A percentile compares a stretch with the other conserved stretches of the same genome.
Conservation (phyloP, 2,329 filamentous ascomycete species). For the Aschersonia sp. region DNA sequence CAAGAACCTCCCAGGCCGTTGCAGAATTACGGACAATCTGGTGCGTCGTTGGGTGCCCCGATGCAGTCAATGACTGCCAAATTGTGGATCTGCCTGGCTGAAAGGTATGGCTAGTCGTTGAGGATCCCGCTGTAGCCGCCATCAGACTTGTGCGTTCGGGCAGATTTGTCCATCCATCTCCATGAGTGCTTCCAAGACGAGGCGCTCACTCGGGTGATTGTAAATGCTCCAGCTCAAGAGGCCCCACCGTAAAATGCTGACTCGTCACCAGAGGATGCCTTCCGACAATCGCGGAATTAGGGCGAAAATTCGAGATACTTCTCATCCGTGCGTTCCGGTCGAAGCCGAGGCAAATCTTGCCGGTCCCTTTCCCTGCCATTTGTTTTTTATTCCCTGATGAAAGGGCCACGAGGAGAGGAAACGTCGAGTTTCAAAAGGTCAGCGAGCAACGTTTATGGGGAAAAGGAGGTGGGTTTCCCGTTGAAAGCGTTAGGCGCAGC, state of each 20-base stretch:
- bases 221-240: neutral
- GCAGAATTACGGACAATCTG: neutral
- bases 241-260: too few species aligned
- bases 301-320: too few species aligned
- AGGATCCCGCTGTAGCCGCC: constrained; percentile 8
- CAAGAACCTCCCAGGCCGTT: neutral
- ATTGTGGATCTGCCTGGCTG: constrained; percentile 4
- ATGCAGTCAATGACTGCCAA: constrained; percentile 14
- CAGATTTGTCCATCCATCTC: neutral
- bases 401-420: too few species aligned
- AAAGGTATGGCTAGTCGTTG: constrained; percentile 1
- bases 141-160: constrained; percentile 1
- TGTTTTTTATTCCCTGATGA: too few species aligned
- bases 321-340: too few species aligned
- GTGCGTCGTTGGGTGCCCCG: constrained; percentile 6
- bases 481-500: neutral
- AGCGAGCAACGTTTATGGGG: too few species aligned
- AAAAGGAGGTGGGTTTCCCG: too few species aligned
- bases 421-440: neutral
- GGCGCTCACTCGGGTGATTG: neutral
- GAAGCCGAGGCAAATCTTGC: too few species aligned
- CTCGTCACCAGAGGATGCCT: too few species aligned
- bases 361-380: too few species aligned
- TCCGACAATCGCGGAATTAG: too few species aligned
- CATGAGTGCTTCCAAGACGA: neutral